These are phyloP conservation scores for Mitragyna speciosa DNA, from an alignment of 257 asterid species.

Conservation along the genomic window DNA sequence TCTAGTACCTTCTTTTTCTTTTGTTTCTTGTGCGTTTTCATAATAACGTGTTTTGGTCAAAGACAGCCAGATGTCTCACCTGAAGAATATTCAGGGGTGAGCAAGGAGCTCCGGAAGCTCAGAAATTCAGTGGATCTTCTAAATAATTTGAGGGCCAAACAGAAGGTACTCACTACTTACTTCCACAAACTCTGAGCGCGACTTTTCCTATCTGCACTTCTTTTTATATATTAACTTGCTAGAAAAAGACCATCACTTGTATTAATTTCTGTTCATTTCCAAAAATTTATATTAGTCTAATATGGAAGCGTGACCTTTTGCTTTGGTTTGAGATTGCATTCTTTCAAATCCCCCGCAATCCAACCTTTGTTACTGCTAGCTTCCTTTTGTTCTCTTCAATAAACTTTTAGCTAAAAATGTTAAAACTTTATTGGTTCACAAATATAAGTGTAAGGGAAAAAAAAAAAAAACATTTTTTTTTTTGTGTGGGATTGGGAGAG, in stretches of 20 bases:
- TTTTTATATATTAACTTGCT: neutral
- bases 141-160: conserved; percentile 60
- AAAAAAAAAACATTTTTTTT: neutral
- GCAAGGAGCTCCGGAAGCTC: conserved; percentile 82
- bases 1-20: no score
- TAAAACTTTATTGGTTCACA: no score
- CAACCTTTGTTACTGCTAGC: neutral
- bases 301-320: neutral
- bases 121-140: conserved; percentile 57
- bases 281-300: neutral
- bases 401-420: neutral
- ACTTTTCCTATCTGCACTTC: neutral
- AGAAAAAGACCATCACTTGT: neutral
- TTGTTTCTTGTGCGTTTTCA: neutral
- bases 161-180: conserved; percentile 45
- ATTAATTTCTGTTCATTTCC: neutral
- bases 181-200: neutral
- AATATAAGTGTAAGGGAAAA: neutral
- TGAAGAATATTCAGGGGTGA: conserved; percentile 67
- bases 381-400: neutral
- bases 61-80: conserved; percentile 78
- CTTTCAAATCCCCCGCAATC: neutral
- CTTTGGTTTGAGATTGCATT: neutral
- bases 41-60: conserved; percentile 29
- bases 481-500: neutral